A percentile compares a stretch with the other conserved stretches of the same genome.
Evolutionary conservation across 2,329 filamentous ascomycete genomes (phyloP).

Genomic region (Coniochaeta sp.): DNA sequence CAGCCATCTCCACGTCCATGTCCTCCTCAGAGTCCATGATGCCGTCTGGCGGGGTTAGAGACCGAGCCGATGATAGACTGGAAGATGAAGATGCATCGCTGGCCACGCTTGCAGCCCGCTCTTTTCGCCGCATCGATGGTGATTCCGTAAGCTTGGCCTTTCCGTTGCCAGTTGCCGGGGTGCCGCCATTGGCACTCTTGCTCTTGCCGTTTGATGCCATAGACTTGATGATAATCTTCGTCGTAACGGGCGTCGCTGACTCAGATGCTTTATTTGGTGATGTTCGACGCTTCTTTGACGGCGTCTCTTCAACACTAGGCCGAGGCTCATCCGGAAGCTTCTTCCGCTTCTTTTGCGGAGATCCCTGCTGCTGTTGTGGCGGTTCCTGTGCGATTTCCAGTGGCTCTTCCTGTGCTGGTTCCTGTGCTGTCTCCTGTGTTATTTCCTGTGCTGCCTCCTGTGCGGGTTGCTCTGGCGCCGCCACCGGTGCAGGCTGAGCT

Average conservation of each 20-base stretch:
- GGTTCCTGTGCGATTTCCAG: background rate
- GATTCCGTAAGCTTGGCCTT: conserved; percentile 8
- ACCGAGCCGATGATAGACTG: conserved; percentile 25
- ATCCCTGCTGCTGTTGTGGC: background rate
- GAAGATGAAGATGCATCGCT: conserved; percentile 18
- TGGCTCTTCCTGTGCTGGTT: background rate
- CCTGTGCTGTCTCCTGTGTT: background rate
- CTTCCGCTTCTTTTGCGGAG: conserved; percentile 5
- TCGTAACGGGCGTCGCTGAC: background rate
- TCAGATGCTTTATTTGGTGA: background rate
- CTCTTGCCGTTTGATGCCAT: conserved; percentile 11
- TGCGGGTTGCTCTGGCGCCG: too few relatives aligned
- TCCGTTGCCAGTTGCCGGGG: background rate
- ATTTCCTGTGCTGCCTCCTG: background rate
- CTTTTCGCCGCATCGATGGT: conserved; percentile 14
- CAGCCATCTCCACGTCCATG: too few relatives aligned
- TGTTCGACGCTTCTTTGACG: conserved; percentile 5
- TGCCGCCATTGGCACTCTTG: conserved; percentile 13
- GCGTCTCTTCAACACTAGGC: background rate
- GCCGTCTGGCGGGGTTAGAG: conserved; percentile 18
- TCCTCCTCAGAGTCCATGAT: conserved; percentile 3
- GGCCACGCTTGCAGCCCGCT: conserved; percentile 8
- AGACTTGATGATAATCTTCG: background rate
- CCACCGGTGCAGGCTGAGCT: background rate
- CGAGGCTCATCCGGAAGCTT: background rate